Evolutionary conservation across 768 basidiomycete genomes (phyloP).

Genomic region (Tremella fuciformis): DNA sequence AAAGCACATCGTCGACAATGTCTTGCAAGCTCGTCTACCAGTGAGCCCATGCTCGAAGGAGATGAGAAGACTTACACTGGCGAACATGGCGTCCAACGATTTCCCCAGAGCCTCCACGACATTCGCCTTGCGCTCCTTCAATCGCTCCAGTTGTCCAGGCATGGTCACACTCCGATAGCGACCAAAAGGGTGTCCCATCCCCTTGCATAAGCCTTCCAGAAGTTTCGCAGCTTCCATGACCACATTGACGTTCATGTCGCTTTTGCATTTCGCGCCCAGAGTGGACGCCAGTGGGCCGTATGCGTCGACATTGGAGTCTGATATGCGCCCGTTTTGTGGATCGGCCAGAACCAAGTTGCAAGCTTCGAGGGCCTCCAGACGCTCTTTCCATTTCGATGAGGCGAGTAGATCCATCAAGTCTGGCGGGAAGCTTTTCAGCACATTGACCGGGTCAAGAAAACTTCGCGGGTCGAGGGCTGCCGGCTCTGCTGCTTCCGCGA

Average conservation of each 20-base stretch:
- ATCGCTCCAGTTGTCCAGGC: slow-evolving; percentile 72
- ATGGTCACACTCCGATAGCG: slow-evolving; percentile 70
- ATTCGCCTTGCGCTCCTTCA: slow-evolving; percentile 89
- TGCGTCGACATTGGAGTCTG: slow-evolving; percentile 65
- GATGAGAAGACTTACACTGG: slow-evolving; percentile 61
- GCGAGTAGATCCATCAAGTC: slow-evolving; percentile 70
- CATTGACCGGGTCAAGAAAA: slow-evolving; percentile 76
- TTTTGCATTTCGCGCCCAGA: slow-evolving; percentile 73
- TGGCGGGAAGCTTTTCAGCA: slow-evolving; percentile 70
- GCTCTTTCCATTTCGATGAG: slow-evolving; percentile 98
- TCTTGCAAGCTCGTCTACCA: slow-evolving; percentile 72
- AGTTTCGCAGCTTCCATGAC: slow-evolving; percentile 83
- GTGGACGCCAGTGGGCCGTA: slow-evolving; percentile 72
- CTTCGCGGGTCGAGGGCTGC: slow-evolving; percentile 71
- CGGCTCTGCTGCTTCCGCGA: slow-evolving; percentile 54
- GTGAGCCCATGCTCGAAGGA: slow-evolving; percentile 11
- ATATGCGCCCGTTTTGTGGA: slow-evolving; percentile 61
- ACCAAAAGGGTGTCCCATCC: slow-evolving; percentile 70
- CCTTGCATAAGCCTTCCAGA: slow-evolving; percentile 80
- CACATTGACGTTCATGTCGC: slow-evolving; percentile 92
- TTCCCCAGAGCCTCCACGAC: slow-evolving; percentile 85
- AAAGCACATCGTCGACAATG: slow-evolving; percentile 74
- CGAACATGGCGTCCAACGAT: slow-evolving; percentile 83
- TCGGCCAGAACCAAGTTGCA: slow-evolving; percentile 67
- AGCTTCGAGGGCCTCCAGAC: slow-evolving; percentile 79